Evolutionary conservation across 1,139 yeast species (phyloP), one percentile per base, ranked within the genome.

Genomic region (Hyphopichia fennica): DNA sequence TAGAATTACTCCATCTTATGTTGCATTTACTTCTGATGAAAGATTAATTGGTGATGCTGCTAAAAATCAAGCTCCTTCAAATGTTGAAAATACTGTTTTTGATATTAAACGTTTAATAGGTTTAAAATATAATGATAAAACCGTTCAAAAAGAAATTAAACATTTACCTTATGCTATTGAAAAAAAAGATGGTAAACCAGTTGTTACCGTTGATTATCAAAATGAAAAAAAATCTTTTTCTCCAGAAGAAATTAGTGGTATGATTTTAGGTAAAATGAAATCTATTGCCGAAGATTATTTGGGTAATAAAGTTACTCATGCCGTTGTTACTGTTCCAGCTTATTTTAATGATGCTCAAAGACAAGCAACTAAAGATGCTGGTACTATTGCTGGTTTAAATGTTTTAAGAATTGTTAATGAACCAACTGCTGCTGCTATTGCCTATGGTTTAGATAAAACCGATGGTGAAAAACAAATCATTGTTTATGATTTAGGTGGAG

Each of bases 351-450:
- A 91, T 71, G 96, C 98, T 45, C 98, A 91, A 75, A 86, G 97
- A 77, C 97, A 91, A 71, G 98, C 98, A 49, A 91, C 98, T 51
- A 90, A 91, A 77, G 97, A 90, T 68, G 97, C 98, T 42, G 98
- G 97, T 75, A 79, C 88, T 48, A 91, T 91, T 77, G 96, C 97
- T 38, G 98, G 98, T 57, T 81, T 91, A 63, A 89, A 87, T 60
- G 96, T 91, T 46, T 79, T 90, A 63, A 86, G 98, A 76, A 90
- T 91, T 63, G 96, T 91, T 55, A 91, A 91, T 68, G 98, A 91
- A 77, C 98, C 98, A 51, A 91, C 98, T 44, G 98, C 98, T 40
- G 97, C 98, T 49, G 97, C 97, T 45, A 89, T 91, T 67, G 98
- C 98, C 48, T 91, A 91, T 72, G 98, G 98, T 55, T 80, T 91